Evolutionary conservation across 768 basidiomycete species (phyloP).

Genomic region (Lactarius hengduanensis): DNA sequence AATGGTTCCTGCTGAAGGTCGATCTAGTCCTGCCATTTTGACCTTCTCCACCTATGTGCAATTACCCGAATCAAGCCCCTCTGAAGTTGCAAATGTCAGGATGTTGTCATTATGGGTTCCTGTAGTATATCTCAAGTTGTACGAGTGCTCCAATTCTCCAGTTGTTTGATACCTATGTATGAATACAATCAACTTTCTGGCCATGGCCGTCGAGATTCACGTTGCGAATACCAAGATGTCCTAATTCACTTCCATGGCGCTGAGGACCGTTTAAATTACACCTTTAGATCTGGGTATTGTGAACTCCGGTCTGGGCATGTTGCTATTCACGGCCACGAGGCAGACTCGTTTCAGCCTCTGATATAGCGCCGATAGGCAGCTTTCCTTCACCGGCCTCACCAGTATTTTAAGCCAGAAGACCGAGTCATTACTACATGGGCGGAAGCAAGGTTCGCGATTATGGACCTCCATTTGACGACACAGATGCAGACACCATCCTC

Average conservation of each 20-base stretch:
- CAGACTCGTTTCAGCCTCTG: too few species aligned
- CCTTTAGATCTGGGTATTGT: too few species aligned
- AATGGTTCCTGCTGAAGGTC: not conserved
- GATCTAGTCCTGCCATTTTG: conserved; percentile 4
- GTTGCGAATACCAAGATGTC: too few species aligned
- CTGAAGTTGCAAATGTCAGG: not conserved
- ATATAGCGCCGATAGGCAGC: not conserved
- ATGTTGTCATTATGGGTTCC: not conserved
- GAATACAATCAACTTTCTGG: too few species aligned
- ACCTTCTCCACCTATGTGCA: not conserved
- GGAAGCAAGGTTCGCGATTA: conserved; percentile 1
- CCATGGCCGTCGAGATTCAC: too few species aligned
- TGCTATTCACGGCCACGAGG: not conserved
- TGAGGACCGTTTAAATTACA: too few species aligned
- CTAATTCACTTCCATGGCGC: too few species aligned
- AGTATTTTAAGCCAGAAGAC: not conserved
- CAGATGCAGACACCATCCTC: conserved; percentile 26
- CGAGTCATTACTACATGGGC: not conserved
- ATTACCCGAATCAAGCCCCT: not conserved
- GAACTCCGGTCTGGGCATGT: too few species aligned
- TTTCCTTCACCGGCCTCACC: not conserved
- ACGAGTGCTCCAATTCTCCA: too few species aligned
- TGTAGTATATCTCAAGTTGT: too few species aligned
- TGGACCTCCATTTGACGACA: conserved; percentile 20
- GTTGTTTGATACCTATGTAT: too few species aligned